phyloP scores from a whole-genome alignment of 225 moss, liverwort and hornwort genomes.

The Climacium dendroides region DNA sequence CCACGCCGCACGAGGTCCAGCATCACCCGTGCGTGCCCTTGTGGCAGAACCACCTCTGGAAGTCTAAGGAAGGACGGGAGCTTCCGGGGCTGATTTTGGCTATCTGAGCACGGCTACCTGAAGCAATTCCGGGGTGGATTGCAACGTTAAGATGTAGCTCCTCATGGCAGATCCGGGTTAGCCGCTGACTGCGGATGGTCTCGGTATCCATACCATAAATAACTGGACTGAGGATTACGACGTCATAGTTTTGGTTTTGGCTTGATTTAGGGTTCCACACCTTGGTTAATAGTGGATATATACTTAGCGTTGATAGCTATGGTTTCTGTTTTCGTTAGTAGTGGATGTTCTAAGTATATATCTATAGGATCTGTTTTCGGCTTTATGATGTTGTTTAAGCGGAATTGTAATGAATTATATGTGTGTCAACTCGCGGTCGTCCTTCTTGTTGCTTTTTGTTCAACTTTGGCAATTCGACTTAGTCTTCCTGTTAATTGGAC shows the following conservation, averaged over 20 bases:
- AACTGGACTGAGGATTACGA: not conserved
- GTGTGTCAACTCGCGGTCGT: not conserved
- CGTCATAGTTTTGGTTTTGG: not conserved
- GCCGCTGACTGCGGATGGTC: conserved; percentile 1
- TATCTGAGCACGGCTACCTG: conserved; percentile 3
- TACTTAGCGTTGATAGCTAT: not conserved
- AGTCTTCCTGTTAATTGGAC: not conserved
- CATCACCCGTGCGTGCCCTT: conserved; percentile 66
- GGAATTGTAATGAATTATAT: conserved; percentile 2
- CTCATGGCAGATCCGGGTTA: conserved; percentile 35
- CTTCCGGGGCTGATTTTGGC: conserved; percentile 74
- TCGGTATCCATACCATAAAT: not conserved
- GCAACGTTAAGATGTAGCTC: conserved; percentile 24
- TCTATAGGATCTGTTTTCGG: not conserved
- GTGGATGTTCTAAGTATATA: not conserved
- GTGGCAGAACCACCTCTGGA: conserved; percentile 88
- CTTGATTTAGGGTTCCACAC: not conserved
- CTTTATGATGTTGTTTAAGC: not conserved
- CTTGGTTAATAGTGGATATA: not conserved
- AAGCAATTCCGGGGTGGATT: not conserved
- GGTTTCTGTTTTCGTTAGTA: not conserved
- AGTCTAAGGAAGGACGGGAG: conserved; percentile 68
- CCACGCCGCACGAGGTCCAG: conserved; percentile 53
- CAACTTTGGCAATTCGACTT: not conserved
- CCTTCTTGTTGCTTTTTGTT: not conserved